A percentile compares a stretch with the other conserved stretches of the same genome.
phyloP scores from a whole-genome alignment of 108 stramenopile genomes.

The Nitzschia putrida region DNA sequence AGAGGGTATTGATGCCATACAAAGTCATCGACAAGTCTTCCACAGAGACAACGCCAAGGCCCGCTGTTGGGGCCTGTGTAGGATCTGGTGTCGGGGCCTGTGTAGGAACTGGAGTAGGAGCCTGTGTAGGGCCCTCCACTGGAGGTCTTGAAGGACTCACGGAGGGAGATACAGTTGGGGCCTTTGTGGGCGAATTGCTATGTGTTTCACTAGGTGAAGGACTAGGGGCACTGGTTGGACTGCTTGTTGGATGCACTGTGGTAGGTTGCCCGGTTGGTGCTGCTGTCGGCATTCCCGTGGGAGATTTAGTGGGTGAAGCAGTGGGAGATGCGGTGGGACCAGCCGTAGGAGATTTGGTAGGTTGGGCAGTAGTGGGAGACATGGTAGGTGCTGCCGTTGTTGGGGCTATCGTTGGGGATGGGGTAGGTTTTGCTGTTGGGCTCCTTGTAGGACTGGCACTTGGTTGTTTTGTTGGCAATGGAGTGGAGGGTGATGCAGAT shows the following conservation, averaged over 20 bases:
- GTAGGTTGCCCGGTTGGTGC: background rate
- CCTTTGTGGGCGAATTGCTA: background rate
- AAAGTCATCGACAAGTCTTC: conserved; percentile 10
- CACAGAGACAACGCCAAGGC: background rate
- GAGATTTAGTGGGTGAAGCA: background rate
- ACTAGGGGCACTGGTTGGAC: background rate
- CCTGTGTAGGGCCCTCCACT: background rate
- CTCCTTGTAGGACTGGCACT: background rate
- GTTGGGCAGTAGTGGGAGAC: background rate
- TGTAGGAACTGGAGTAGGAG: background rate
- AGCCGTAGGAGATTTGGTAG: background rate
- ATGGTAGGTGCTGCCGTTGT: background rate
- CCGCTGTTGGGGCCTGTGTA: background rate
- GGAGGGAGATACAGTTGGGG: background rate
- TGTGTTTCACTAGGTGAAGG: background rate
- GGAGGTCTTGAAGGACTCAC: background rate
- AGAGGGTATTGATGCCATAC: conserved; percentile 1
- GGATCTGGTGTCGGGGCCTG: background rate
- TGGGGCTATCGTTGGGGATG: background rate
- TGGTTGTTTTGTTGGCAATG: background rate
- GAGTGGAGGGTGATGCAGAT: background rate
- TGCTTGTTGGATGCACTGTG: background rate
- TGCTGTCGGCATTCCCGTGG: background rate
- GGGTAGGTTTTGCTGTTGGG: background rate
- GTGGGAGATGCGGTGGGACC: background rate